phyloP scores from a whole-genome alignment of 1,284 basidiomycete genomes.

The Moesziomyces sp. region DNA sequence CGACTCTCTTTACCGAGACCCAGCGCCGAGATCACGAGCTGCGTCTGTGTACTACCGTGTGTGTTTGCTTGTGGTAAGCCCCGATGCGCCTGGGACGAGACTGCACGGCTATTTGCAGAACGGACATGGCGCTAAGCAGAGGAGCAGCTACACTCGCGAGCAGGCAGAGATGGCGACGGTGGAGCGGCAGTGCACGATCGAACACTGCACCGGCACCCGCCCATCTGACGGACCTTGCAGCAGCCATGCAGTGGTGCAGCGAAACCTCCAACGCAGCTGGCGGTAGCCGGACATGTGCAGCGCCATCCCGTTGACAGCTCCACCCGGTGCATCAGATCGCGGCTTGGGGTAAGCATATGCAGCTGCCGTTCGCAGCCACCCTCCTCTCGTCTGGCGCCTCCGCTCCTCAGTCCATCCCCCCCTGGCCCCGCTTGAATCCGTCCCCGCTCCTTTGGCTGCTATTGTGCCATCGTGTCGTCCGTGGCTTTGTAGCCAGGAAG shows the following conservation, averaged over 20 bases:
- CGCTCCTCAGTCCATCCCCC: too few species aligned
- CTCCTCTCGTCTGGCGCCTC: not conserved
- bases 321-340: conserved; percentile 20
- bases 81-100: not conserved
- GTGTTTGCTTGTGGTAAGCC: not conserved
- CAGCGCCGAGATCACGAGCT: conserved; percentile 22
- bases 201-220: too few species aligned
- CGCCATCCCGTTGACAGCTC: conserved; percentile 15
- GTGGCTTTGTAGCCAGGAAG: not conserved
- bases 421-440: not conserved
- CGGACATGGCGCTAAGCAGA: too few species aligned
- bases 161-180: too few species aligned
- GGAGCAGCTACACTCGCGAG: too few species aligned
- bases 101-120: not conserved
- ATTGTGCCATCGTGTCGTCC: not conserved
- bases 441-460: not conserved
- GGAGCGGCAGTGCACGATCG: not conserved
- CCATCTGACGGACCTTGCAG: not conserved
- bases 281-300: conserved; percentile 11
- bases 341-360: conserved; percentile 35
- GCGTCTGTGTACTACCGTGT: not conserved
- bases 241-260: not conserved
- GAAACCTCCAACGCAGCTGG: too few species aligned
- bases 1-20: conserved; percentile 9
- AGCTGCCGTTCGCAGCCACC: too few species aligned